Percentiles rank a stretch among this genome's conserved stretches.
phyloP scores from a whole-genome alignment of 176 grass and related monocot species.

The Triticum aestivum region DNA sequence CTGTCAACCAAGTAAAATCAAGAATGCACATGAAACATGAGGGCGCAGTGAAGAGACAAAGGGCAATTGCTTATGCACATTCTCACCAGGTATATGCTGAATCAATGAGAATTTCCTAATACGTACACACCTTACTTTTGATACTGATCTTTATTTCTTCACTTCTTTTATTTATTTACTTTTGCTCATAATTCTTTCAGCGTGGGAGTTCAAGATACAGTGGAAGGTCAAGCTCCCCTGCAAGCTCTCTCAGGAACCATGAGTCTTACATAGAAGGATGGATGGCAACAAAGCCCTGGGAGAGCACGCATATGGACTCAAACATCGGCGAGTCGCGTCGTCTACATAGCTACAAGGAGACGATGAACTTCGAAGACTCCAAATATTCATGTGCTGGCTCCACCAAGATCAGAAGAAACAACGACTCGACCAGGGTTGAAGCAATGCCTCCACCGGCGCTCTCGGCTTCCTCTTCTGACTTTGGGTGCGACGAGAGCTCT shows the following conservation, averaged over 20 bases:
- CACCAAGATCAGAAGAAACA: constrained; percentile 53
- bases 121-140: neutral
- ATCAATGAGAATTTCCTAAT: neutral
- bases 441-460: constrained; percentile 39
- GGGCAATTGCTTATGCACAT: constrained; percentile 65
- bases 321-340: constrained; percentile 12
- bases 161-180: neutral
- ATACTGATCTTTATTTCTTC: neutral
- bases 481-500: constrained; percentile 30
- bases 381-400: constrained; percentile 35
- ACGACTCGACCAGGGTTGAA: constrained; percentile 49
- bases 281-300: constrained; percentile 85
- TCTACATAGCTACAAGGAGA: constrained; percentile 36
- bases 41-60: constrained; percentile 67
- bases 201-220: constrained; percentile 38
- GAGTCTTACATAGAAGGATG: constrained; percentile 61
- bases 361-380: constrained; percentile 11
- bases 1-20: constrained; percentile 57
- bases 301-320: constrained; percentile 42
- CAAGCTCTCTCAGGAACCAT: constrained; percentile 34
- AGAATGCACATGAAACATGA: constrained; percentile 69
- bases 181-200: constrained; percentile 34
- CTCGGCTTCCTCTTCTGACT: constrained; percentile 42
- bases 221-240: constrained; percentile 46
- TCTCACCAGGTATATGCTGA: constrained; percentile 59